Percentiles rank a stretch among this genome's conserved stretches.
phyloP scores from a whole-genome alignment of 257 asterid species.

The Sherardia arvensis region DNA sequence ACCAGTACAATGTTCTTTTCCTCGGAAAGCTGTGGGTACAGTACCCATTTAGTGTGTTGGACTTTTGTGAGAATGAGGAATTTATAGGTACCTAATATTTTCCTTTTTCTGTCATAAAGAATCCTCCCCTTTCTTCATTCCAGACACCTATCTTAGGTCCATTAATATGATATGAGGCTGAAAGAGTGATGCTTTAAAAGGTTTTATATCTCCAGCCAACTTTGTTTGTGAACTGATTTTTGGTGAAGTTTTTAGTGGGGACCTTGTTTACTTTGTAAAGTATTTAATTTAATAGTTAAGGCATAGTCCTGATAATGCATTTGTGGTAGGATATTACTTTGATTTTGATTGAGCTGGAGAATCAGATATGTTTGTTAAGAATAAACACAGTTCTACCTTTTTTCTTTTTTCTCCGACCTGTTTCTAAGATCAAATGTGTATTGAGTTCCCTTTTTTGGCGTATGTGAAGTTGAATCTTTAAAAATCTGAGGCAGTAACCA shows the following conservation, averaged over 20 bases:
- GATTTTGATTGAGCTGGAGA: too few species aligned
- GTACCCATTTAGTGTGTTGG: background rate
- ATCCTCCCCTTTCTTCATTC: background rate
- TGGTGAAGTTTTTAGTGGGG: background rate
- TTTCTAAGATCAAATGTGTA: background rate
- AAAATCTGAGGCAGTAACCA: background rate
- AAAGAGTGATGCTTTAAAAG: background rate
- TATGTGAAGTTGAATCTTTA: background rate
- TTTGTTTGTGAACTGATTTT: background rate
- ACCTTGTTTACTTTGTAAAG: background rate
- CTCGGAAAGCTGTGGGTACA: too few species aligned
- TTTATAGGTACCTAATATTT: background rate
- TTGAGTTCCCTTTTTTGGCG: background rate
- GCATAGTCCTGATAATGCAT: background rate
- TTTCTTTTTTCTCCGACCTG: background rate
- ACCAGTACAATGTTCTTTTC: too few species aligned
- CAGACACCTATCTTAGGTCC: background rate
- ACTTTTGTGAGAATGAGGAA: background rate
- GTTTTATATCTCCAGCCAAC: background rate
- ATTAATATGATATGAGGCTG: background rate
- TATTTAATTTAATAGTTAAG: too few species aligned
- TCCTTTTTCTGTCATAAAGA: background rate
- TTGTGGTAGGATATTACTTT: too few species aligned
- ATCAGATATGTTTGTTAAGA: background rate
- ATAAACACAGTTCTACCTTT: background rate